Base-by-base conservation (phyloP, 179 eudicot species). In the Amaranthus tricolor region DNA sequence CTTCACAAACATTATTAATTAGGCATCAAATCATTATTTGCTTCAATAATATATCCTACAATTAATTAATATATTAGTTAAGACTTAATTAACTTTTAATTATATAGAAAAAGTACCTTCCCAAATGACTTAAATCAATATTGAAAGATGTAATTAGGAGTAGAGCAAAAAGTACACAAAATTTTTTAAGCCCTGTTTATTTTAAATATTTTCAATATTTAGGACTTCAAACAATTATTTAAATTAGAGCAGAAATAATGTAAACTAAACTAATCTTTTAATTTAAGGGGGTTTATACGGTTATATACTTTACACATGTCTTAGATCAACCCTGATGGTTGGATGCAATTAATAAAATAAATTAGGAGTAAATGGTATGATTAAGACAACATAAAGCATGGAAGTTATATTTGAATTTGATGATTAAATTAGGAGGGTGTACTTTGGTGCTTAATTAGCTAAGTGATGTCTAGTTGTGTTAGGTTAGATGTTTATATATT, bases 361-460 rank as follows among this genome's bases (percentile, higher is more conserved):
- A 57, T 9, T 6, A 55, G 7, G 40, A 31, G 40, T 31, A 31
- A 31, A 31, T 31, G 40, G 40, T 1, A 16, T 71, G n/a, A 71
- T 71, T 71, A 68, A 68, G 44, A 60, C 1, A 57, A 71, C 51
- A 13, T 58, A 59, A 57, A 58, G 43, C 20, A 44, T 58, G 55
- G 74, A 40, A 56, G 2, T n/a, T 10, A 71, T 68, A 24, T 24
- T 4, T 58, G 11, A 44, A 17, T 58, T 20, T 17, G 9, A 67
- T 53, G 16, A 14, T 70, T 17, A 44, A 45, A 71, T 19, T 31
- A 71, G 74, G 65, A 71, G 65, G 24, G 74, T 57, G 44, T 17
- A 9, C 2, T 24, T 53, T 31, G 14, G 13, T 13, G 53, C 11
- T 47, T 51, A 58, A 59, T 16, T 17, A n/a, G 64, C n/a, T 17